Evolutionary conservation across 2,329 filamentous ascomycete species (phyloP).

Genomic region (Tolypocladium tropicale): DNA sequence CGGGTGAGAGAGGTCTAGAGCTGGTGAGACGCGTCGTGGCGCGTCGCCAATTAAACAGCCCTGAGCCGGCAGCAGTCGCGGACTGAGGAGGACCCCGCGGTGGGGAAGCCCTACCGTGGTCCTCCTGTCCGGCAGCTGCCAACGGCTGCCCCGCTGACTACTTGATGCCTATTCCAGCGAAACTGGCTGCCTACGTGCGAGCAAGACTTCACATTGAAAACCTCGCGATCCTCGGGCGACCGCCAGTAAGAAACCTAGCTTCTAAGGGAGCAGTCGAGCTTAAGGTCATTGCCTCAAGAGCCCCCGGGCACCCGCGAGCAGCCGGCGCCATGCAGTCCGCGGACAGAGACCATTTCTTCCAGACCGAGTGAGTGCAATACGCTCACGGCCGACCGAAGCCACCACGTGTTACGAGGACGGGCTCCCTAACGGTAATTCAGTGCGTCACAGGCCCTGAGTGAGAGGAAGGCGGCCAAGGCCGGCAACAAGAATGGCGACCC

Average conservation of each 20-base stretch:
- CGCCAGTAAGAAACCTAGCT: background rate
- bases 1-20: background rate
- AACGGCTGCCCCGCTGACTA: conserved; percentile 1
- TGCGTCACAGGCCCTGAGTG: conserved; percentile 35
- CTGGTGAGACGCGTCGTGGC: conserved; percentile 26
- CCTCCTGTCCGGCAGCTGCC: background rate
- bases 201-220: background rate
- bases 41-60: conserved; percentile 23
- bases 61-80: background rate
- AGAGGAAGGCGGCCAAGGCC: conserved; percentile 59
- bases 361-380: conserved; percentile 61
- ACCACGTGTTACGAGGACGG: background rate
- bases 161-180: background rate
- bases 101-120: too few species aligned
- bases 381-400: conserved; percentile 4
- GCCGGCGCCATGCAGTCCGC: conserved; percentile 53
- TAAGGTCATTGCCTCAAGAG: background rate
- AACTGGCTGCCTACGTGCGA: background rate
- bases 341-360: conserved; percentile 78
- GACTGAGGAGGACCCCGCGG: background rate
- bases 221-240: background rate
- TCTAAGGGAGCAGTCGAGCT: background rate
- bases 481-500: conserved; percentile 75
- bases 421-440: conserved; percentile 19
- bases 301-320: background rate